These are phyloP conservation scores for Asparagopsis taxiformis DNA, from an alignment of 31 red algal species.

Conservation along the genomic window DNA sequence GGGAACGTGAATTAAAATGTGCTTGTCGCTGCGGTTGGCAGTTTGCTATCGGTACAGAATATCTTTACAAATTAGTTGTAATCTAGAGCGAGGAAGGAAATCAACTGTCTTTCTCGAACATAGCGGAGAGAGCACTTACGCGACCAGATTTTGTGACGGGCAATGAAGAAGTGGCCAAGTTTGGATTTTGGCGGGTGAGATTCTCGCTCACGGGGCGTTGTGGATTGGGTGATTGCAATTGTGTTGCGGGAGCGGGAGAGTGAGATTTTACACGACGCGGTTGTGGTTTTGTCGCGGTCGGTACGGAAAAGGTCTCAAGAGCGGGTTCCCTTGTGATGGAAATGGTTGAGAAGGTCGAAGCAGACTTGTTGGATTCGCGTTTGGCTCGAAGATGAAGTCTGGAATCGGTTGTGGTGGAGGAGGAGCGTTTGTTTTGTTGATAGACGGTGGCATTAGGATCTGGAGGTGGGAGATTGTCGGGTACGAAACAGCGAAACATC, in stretches of 20 bases:
- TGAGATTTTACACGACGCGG: too few relatives aligned
- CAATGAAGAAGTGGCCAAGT: neutral
- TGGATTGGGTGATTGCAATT: too few relatives aligned
- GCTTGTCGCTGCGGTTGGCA: neutral
- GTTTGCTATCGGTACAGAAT: neutral
- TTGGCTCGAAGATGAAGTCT: neutral
- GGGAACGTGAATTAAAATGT: too few relatives aligned
- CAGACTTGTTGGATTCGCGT: neutral
- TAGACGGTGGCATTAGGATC: conserved; percentile 41
- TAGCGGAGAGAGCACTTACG: conserved; percentile 8
- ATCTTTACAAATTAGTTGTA: neutral
- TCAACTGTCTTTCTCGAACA: conserved; percentile 3
- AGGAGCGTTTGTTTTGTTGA: conserved; percentile 11
- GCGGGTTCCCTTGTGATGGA: too few relatives aligned
- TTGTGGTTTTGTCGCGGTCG: too few relatives aligned
- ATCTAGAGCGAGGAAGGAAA: neutral
- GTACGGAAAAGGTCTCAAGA: too few relatives aligned
- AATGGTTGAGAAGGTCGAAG: neutral
- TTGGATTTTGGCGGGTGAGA: neutral
- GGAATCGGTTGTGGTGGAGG: conserved; percentile 16
- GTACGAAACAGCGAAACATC: conserved; percentile 36
- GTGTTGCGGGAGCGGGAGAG: too few relatives aligned
- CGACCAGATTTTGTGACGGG: neutral
- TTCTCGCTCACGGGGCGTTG: neutral
- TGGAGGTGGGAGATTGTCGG: conserved; percentile 37